Conservation (phyloP, 805 yeast species). For the Saccharomycopsis fodiens region DNA sequence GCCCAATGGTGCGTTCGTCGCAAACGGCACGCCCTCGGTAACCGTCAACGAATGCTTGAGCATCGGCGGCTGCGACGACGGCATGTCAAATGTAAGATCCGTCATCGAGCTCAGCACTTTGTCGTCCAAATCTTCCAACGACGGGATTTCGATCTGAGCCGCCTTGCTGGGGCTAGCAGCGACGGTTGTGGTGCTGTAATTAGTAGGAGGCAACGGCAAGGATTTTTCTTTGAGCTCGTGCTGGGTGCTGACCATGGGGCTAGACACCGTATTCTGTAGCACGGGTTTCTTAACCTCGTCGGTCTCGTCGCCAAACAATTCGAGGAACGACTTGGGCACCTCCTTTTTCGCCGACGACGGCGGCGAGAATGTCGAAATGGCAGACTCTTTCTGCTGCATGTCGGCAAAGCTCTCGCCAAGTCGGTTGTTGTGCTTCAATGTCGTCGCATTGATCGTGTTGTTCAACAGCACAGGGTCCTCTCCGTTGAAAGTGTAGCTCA, state of each 20-base stretch:
- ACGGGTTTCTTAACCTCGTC: constrained; percentile 22
- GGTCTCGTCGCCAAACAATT: constrained; percentile 53
- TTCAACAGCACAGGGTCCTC: constrained; percentile 2
- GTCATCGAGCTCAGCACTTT: constrained; percentile 7
- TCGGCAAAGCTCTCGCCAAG: not conserved
- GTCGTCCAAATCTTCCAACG: constrained; percentile 38
- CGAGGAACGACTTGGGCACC: constrained; percentile 67
- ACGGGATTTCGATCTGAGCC: constrained; percentile 53
- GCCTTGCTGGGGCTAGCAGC: constrained; percentile 24
- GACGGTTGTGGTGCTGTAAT: constrained; percentile 14
- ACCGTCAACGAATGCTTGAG: constrained; percentile 8
- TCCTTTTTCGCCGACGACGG: constrained; percentile 30
- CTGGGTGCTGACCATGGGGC: constrained; percentile 20
- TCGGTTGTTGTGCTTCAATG: constrained; percentile 6
- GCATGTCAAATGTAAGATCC: not conserved
- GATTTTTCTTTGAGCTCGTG: constrained; percentile 15
- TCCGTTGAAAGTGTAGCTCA: constrained; percentile 10
- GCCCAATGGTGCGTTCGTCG: not conserved
- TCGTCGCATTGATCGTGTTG: constrained; percentile 13
- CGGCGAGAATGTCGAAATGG: not conserved
- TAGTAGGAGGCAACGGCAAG: constrained; percentile 22
- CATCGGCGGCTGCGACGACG: constrained; percentile 7
- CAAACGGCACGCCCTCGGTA: not conserved
- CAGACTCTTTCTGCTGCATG: not conserved
- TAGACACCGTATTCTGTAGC: constrained; percentile 15